phyloP scores from a whole-genome alignment of 225 moss, liverwort and hornwort genomes.

The Climacium dendroides region DNA sequence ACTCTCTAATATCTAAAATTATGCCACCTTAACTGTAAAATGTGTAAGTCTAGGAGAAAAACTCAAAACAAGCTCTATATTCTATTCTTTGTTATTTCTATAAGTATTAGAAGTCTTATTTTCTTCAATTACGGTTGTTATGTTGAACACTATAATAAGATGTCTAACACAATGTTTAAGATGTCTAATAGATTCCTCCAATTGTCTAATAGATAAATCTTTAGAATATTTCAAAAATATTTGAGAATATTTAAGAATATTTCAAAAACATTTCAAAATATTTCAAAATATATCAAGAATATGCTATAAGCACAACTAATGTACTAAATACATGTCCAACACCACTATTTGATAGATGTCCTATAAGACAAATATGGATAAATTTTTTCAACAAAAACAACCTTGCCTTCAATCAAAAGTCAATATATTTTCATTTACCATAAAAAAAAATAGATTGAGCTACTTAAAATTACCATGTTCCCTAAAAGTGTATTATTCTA shows the following conservation, averaged over 20 bases:
- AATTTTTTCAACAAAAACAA: background rate
- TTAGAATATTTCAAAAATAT: background rate
- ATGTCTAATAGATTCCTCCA: accelerated
- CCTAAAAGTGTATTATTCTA: accelerated
- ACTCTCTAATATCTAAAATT: background rate
- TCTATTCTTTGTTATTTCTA: background rate
- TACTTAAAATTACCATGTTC: too few species aligned
- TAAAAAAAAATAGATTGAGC: background rate
- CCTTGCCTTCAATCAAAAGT: background rate
- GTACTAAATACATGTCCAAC: background rate
- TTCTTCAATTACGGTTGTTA: accelerated
- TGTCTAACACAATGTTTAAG: accelerated
- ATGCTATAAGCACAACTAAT: background rate
- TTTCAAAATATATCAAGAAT: background rate
- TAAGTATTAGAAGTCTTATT: too few species aligned
- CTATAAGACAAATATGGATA: accelerated
- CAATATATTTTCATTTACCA: background rate
- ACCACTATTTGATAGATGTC: accelerated
- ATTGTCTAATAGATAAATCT: accelerated
- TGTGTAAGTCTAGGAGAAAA: background rate
- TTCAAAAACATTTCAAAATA: background rate
- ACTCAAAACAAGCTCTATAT: background rate
- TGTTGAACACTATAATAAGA: accelerated
- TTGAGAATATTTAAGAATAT: background rate
- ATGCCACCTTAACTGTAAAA: background rate